A percentile compares a stretch with the other conserved stretches of the same genome.
phyloP scores from a whole-genome alignment of 768 basidiomycete species.

The Crassisporium funariophilum region DNA sequence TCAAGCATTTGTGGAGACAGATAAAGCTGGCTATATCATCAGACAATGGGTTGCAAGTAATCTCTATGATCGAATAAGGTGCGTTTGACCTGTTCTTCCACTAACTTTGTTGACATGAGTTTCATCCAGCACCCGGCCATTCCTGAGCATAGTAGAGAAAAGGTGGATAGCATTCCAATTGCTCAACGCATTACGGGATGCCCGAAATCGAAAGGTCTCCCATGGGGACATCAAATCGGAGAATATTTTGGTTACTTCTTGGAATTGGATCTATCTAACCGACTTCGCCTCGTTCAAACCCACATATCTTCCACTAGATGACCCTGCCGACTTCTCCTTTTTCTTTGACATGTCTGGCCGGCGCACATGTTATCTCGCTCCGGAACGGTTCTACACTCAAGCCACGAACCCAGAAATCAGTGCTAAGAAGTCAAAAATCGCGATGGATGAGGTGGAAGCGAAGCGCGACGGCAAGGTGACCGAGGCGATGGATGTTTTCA shows the following conservation, averaged over 20 bases:
- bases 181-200: slow-evolving; percentile 80
- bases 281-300: slow-evolving; percentile 98
- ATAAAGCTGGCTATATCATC: slow-evolving; percentile 93
- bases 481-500: slow-evolving; percentile 97
- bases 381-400: slow-evolving; percentile 90
- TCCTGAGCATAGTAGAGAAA: slow-evolving; percentile 89
- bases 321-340: slow-evolving; percentile 97
- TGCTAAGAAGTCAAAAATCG: slow-evolving; percentile 60
- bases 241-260: slow-evolving; percentile 94
- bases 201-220: slow-evolving; percentile 82
- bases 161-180: slow-evolving; percentile 98
- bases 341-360: slow-evolving; percentile 96
- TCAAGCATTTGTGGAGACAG: slow-evolving; percentile 90
- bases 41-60: slow-evolving; percentile 95
- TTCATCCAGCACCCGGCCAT: slow-evolving; percentile 83
- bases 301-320: slow-evolving; percentile 91
- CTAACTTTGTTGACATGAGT: background rate
- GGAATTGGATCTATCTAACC: slow-evolving; percentile 93
- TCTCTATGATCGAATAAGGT: slow-evolving; percentile 98
- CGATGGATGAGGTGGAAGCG: slow-evolving; percentile 56
- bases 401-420: slow-evolving; percentile 68
- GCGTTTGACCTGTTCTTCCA: slow-evolving; percentile 22
- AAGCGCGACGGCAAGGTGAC: slow-evolving; percentile 83
- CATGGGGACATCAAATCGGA: slow-evolving; percentile 99
- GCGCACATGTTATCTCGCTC: slow-evolving; percentile 94